phyloP scores from a whole-genome alignment of 108 stramenopile genomes.

The Cyclotella kingstonii region DNA sequence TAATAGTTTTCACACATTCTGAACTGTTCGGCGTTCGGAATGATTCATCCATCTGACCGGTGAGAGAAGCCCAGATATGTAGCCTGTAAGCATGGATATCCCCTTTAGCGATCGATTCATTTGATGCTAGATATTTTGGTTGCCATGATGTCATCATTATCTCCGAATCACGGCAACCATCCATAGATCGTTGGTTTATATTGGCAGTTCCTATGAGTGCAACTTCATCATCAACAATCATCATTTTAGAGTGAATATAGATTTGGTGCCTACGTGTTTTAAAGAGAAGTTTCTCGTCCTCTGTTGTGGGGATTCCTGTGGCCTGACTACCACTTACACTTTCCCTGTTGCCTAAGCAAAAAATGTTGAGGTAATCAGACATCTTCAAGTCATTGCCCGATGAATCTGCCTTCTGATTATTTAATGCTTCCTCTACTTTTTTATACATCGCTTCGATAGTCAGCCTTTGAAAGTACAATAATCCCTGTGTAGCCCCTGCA shows the following conservation, averaged over 20 bases:
- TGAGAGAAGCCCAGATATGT: conserved; percentile 43
- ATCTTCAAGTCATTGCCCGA: conserved; percentile 32
- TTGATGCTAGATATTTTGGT: conserved; percentile 42
- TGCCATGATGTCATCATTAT: conserved; percentile 56
- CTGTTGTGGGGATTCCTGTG: conserved; percentile 13
- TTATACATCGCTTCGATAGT: conserved; percentile 57
- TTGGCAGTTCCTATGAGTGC: conserved; percentile 64
- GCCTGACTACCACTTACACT: conserved; percentile 40
- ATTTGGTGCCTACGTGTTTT: conserved; percentile 55
- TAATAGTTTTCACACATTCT: conserved; percentile 40
- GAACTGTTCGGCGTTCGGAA: conserved; percentile 44
- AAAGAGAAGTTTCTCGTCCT: conserved; percentile 32
- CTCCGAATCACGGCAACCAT: conserved; percentile 60
- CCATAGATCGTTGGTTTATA: conserved; percentile 63
- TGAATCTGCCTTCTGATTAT: conserved; percentile 33
- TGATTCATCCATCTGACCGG: conserved; percentile 40
- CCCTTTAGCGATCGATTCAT: conserved; percentile 28
- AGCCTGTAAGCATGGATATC: conserved; percentile 49
- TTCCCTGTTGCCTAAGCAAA: conserved; percentile 46
- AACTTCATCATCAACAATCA: conserved; percentile 70
- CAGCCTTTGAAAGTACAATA: conserved; percentile 45
- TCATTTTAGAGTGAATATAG: conserved; percentile 73
- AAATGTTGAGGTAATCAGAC: conserved; percentile 52
- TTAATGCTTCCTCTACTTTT: conserved; percentile 33
- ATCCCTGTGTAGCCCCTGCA: conserved; percentile 39